Base-by-base conservation (phyloP, 768 basidiomycete genomes). In the Amanita thiersii region DNA sequence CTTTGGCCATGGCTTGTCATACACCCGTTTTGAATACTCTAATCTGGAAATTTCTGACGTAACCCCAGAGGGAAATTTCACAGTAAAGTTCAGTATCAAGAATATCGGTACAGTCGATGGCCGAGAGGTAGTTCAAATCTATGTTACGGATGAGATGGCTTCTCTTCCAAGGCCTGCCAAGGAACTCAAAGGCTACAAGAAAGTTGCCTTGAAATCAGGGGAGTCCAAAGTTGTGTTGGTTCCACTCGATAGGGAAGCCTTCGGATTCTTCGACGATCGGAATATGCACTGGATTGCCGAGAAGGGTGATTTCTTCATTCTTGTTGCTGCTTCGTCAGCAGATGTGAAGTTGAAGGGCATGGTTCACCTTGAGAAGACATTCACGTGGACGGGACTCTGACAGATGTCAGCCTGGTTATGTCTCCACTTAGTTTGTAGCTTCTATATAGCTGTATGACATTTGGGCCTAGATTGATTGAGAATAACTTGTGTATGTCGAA, bases 1-100 rank as follows among this genome's bases (percentile, higher is more conserved):
- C 7, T 78, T 79, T 52, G 75, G 76, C 35, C 66, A 62, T 52
- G 80, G 80, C 12, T 66, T 82, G 14, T 75, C 74, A 0, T 81
- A 81, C 56, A 70, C 80, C 6, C 62, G 64, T 5, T 81, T 79
- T 55, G 58, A 66, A n/a, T 72, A 76, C 50, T 63, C 69, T 10
- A 53, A 60, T 37, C 59, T 77, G 36, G 37, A 51, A 14, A 51
- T 62, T 28, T 60, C 65, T 0, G 35, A 51, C 28, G 52, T 68
- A 44, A 64, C 59, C 10, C 38, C 56, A 9, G 50, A 56, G 11
- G 56, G 66, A 7, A 48, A 55, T 3, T 70, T 70, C 48, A 55
- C 55, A 0, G 57, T 73, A 3, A 55, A 62, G 5, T 73, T 76
- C 57, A 62, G 52, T 4, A 46, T 79, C 26, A 64, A 53, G 43